These are phyloP conservation scores for Furcasterigmium furcatum DNA, from an alignment of 2,329 filamentous ascomycete species.

Conservation along the genomic window DNA sequence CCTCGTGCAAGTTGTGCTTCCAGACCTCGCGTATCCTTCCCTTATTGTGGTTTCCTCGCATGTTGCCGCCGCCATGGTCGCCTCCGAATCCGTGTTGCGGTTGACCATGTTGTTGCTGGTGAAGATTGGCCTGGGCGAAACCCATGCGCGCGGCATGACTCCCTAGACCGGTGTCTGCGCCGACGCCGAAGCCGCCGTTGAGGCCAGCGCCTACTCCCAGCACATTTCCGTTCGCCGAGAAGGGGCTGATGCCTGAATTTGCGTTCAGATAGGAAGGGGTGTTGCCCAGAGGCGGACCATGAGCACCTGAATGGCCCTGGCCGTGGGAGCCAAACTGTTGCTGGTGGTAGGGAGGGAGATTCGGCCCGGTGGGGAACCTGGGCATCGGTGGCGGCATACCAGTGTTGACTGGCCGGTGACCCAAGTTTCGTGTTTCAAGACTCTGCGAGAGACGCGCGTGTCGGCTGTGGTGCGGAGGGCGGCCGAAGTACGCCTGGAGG, in stretches of 20 bases:
- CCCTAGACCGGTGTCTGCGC: constrained; percentile 64
- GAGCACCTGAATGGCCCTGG: constrained; percentile 42
- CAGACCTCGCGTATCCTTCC: constrained; percentile 93
- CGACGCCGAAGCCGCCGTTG: constrained; percentile 55
- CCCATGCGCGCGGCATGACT: constrained; percentile 87
- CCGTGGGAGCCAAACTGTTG: constrained; percentile 54
- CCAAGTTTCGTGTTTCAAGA: constrained; percentile 6
- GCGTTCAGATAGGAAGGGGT: constrained; percentile 71
- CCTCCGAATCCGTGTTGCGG: constrained; percentile 18
- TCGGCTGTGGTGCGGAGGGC: constrained; percentile 3
- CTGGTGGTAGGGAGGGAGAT: constrained; percentile 34
- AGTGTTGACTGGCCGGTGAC: constrained; percentile 8
- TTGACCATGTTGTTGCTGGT: constrained; percentile 54
- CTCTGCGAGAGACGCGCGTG: too few relatives aligned
- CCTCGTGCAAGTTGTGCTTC: constrained; percentile 86
- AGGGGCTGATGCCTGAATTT: constrained; percentile 66
- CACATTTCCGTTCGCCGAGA: constrained; percentile 54
- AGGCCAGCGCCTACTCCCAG: constrained; percentile 57
- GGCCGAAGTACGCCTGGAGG: not conserved
- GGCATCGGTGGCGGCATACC: constrained; percentile 39
- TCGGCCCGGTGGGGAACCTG: constrained; percentile 45
- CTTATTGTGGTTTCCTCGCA: constrained; percentile 63
- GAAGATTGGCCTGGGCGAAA: constrained; percentile 70
- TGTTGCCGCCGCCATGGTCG: constrained; percentile 17
- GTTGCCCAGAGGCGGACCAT: constrained; percentile 52